These are phyloP conservation scores for Luzula sylvatica DNA, from an alignment of 176 grass and related monocot species.

Conservation along the genomic window DNA sequence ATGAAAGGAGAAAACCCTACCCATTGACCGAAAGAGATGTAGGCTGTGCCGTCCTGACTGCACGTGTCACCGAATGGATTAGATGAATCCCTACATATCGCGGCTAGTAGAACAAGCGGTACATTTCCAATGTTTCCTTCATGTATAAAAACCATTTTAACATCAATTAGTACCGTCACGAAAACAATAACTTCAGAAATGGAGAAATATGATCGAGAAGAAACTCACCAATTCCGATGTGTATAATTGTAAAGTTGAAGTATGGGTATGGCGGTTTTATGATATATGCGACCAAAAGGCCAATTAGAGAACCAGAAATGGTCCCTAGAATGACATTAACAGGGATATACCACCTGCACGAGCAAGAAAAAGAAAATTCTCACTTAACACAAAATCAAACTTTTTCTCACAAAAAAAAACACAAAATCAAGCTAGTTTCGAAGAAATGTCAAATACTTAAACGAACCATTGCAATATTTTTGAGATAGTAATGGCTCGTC, in stretches of 20 bases:
- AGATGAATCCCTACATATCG: conserved; percentile 76
- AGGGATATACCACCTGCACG: conserved; percentile 97
- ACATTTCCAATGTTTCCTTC: conserved; percentile 98
- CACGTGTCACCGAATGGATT: conserved; percentile 97
- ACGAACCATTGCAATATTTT: conserved; percentile 76
- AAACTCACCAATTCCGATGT: conserved; percentile 79
- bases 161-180: background rate
- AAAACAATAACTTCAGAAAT: background rate
- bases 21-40: conserved; percentile 99
- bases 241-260: conserved; percentile 96
- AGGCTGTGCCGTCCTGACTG: conserved; percentile 76
- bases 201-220: background rate
- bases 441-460: conserved; percentile 1
- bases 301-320: conserved; percentile 74
- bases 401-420: background rate
- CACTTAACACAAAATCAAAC: background rate
- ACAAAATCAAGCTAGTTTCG: too few species aligned
- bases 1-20: conserved; percentile 27
- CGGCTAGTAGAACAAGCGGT: conserved; percentile 89
- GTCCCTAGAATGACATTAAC: conserved; percentile 77
- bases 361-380: conserved; percentile 3
- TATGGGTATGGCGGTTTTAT: conserved; percentile 86
- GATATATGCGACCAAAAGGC: conserved; percentile 75
- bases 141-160: conserved; percentile 16
- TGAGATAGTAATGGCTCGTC: conserved; percentile 63